These are phyloP conservation scores for Nannochloris sp. DNA, from an alignment of 139 green algal species.

Conservation along the genomic window DNA sequence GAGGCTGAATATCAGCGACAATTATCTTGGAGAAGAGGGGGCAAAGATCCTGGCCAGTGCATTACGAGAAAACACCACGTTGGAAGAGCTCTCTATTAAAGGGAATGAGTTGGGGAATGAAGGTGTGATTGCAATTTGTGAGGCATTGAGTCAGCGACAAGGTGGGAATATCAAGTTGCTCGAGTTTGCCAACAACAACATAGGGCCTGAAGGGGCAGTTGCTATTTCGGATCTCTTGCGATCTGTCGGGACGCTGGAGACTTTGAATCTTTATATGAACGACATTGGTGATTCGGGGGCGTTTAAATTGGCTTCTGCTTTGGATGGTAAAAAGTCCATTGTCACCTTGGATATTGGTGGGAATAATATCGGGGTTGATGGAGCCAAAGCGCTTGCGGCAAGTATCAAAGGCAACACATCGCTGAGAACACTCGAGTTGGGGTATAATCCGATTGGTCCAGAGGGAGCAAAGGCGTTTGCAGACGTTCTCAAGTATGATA, in stretches of 20 bases:
- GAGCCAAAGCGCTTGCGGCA: conserved; percentile 34
- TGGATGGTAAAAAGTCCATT: conserved; percentile 57
- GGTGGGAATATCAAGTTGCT: conserved; percentile 36
- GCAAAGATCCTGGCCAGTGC: conserved; percentile 61
- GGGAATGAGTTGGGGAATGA: conserved; percentile 88
- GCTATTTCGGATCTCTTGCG: conserved; percentile 66
- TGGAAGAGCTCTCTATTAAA: conserved; percentile 74
- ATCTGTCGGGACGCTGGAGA: conserved; percentile 45
- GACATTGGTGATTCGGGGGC: conserved; percentile 77
- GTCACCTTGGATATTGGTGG: conserved; percentile 83
- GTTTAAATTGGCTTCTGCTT: conserved; percentile 50
- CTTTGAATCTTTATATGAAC: conserved; percentile 97
- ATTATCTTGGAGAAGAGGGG: conserved; percentile 66
- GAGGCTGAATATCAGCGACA: conserved; percentile 49
- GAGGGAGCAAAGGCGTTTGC: conserved; percentile 66
- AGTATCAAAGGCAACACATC: conserved; percentile 42
- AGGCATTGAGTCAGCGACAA: conserved; percentile 45
- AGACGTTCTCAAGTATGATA: conserved; percentile 79
- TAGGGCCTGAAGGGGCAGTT: conserved; percentile 52
- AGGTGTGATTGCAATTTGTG: conserved; percentile 65
- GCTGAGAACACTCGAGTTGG: conserved; percentile 70
- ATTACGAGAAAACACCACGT: conserved; percentile 56
- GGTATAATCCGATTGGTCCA: conserved; percentile 88
- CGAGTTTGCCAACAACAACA: conserved; percentile 89
- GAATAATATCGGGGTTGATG: conserved; percentile 83